Base-by-base conservation (phyloP, 805 yeast species). In the Starmera pachycereana region DNA sequence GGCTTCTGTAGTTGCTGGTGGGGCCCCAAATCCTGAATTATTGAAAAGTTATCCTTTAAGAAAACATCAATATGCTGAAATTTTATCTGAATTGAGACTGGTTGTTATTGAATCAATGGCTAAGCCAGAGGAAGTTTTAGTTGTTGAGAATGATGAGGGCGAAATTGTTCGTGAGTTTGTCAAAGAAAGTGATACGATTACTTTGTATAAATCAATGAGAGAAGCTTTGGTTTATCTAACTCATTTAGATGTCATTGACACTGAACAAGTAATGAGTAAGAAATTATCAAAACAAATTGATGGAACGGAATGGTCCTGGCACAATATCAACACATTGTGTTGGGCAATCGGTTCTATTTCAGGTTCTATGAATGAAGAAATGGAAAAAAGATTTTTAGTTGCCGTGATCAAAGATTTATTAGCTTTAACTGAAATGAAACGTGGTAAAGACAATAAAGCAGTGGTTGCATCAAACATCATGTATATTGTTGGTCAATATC, bases 321-420 rank as follows among this genome's bases (percentile, higher is more conserved):
- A 88, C 60, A 90, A 90, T 58, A 82, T 92, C 54, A 92, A 92
- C 62, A 92, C 97, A 3, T 66, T 92, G 49, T 92, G 97, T 69
- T 92, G 99, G 99, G 99, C 99, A 10, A 92, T 92, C 60, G 99
- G 99, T 46, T 90, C 97, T 12, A 92, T 92, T 44, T 87, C 97
- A 3, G 97, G 98, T 57, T 85, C 98, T 1, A 92, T 92, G 98
- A 88, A 85, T 57, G 97, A 92, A 65, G 96, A 88, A 50, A 83
- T 90, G 76, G 99, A 92, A 59, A 92, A 89, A 65, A 75, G 92
- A 53, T 92, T 92, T 58, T 71, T 92, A 48, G 97, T 92, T 33
- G 74, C 87, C 12, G 97, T 92, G 29, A 90, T 92, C 51, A 92
- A 87, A 62, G 97, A 90, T 57, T 68, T 92, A 49, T 71, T 92